A percentile compares a stretch with the other conserved stretches of the same genome.
Evolutionary conservation across 1,284 basidiomycete genomes (phyloP).

Genomic region (Cutaneotrichosporon sp.): DNA sequence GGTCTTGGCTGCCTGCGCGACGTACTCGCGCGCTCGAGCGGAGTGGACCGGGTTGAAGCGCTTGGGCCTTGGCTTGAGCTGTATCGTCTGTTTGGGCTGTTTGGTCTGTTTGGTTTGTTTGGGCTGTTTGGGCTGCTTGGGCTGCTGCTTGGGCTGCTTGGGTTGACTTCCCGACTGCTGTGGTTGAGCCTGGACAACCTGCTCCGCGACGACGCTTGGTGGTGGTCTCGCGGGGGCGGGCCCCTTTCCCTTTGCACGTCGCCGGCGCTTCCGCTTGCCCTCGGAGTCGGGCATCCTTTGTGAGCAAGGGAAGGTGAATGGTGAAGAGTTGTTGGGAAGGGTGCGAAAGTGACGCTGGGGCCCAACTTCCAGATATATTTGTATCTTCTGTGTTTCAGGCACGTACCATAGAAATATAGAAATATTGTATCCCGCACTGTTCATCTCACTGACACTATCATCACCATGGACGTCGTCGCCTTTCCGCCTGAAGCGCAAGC

Average conservation of each 20-base stretch:
- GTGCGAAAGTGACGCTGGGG: neutral
- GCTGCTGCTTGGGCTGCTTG: neutral
- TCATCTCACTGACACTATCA: neutral
- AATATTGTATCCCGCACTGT: neutral
- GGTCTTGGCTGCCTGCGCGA: neutral
- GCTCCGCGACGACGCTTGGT: too few relatives aligned
- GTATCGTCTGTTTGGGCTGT: too few relatives aligned
- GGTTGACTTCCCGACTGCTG: too few relatives aligned
- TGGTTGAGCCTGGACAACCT: too few relatives aligned
- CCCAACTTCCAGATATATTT: neutral
- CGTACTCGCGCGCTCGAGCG: neutral
- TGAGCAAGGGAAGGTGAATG: neutral
- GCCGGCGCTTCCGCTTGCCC: neutral
- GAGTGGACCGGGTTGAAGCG: neutral
- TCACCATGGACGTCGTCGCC: neutral
- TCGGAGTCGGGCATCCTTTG: neutral
- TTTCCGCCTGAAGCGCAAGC: conserved; percentile 22
- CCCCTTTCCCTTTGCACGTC: neutral
- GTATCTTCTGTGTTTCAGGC: neutral
- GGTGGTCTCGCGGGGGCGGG: too few relatives aligned
- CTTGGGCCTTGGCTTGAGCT: neutral
- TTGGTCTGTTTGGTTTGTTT: too few relatives aligned
- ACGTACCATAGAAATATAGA: neutral
- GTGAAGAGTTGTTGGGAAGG: neutral
- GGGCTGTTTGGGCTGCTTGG: neutral